Evolutionary conservation across 768 basidiomycete genomes (phyloP).

Genomic region (Neoboletus magnificus): DNA sequence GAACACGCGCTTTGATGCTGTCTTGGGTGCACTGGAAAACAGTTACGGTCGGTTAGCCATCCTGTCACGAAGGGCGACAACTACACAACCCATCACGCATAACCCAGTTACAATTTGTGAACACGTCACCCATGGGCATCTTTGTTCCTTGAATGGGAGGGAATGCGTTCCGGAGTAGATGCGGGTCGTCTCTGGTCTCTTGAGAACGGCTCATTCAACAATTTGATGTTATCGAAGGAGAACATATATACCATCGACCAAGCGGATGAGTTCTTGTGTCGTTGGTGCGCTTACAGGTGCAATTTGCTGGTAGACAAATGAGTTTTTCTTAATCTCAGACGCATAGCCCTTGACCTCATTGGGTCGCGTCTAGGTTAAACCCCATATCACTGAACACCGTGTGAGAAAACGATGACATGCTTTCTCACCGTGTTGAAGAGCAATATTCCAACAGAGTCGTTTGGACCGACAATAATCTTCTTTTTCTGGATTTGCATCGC

Average conservation of each 20-base stretch:
- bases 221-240: neutral
- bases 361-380: slow-evolving; percentile 18
- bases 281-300: slow-evolving; percentile 73
- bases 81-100: slow-evolving; percentile 73
- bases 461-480: slow-evolving; percentile 86
- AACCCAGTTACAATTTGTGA: slow-evolving; percentile 87
- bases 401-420: neutral
- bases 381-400: neutral
- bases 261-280: slow-evolving; percentile 72
- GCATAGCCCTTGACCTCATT: slow-evolving; percentile 36
- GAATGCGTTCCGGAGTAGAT: slow-evolving; percentile 54
- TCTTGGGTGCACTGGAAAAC: slow-evolving; percentile 68
- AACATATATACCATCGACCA: slow-evolving; percentile 64
- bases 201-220: slow-evolving; percentile 6
- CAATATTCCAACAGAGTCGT: slow-evolving; percentile 85
- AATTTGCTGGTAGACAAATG: slow-evolving; percentile 74
- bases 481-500: slow-evolving; percentile 86
- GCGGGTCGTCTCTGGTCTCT: slow-evolving; percentile 68
- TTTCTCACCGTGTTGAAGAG: slow-evolving; percentile 86
- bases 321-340: slow-evolving; percentile 66
- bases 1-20: slow-evolving; percentile 89
- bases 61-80: slow-evolving; percentile 14
- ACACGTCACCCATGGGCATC: slow-evolving; percentile 83
- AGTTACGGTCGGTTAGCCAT: neutral
- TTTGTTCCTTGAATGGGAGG: slow-evolving; percentile 56